Percentiles rank a stretch among this genome's conserved stretches.
Conservation (phyloP, 2,329 filamentous ascomycete genomes). For the Talaromyces marneffei region DNA sequence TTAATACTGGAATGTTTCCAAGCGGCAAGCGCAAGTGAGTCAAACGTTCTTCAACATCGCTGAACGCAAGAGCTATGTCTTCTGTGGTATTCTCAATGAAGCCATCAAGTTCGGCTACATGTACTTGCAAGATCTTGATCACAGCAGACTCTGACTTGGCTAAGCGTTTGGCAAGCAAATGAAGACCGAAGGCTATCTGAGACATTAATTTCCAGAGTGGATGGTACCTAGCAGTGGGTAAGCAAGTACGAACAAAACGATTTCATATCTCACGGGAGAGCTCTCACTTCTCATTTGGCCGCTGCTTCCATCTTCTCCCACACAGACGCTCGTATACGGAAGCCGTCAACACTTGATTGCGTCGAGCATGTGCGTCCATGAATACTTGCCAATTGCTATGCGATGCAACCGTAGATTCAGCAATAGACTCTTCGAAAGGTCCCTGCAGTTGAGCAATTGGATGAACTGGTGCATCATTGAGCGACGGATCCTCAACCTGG, state of each 20-base stretch:
- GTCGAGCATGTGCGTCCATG: slow-evolving; percentile 45
- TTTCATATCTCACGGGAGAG: background rate
- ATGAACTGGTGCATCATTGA: slow-evolving; percentile 28
- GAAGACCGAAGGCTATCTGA: slow-evolving; percentile 90
- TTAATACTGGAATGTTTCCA: slow-evolving; percentile 74
- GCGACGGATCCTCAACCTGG: background rate
- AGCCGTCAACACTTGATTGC: slow-evolving; percentile 62
- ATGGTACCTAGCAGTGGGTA: slow-evolving; percentile 55
- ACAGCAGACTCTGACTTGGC: slow-evolving; percentile 87
- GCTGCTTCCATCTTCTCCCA: slow-evolving; percentile 69
- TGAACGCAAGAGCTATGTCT: slow-evolving; percentile 70
- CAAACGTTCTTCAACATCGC: slow-evolving; percentile 74
- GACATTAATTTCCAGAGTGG: slow-evolving; percentile 84
- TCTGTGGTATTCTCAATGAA: slow-evolving; percentile 82
- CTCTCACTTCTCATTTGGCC: slow-evolving; percentile 54
- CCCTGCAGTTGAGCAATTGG: slow-evolving; percentile 40
- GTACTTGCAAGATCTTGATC: slow-evolving; percentile 78
- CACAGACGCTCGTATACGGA: slow-evolving; percentile 64
- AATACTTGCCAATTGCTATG: slow-evolving; percentile 27
- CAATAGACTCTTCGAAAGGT: slow-evolving; percentile 43
- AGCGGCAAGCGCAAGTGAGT: slow-evolving; percentile 76
- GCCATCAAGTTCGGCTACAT: slow-evolving; percentile 90
- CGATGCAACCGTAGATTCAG: slow-evolving; percentile 29
- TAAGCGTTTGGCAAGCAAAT: slow-evolving; percentile 74
- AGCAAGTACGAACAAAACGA: background rate